Evolutionary conservation across 768 basidiomycete genomes (phyloP), one percentile per base, ranked within the genome.

Genomic region (Holtermanniella nyarrowii): DNA sequence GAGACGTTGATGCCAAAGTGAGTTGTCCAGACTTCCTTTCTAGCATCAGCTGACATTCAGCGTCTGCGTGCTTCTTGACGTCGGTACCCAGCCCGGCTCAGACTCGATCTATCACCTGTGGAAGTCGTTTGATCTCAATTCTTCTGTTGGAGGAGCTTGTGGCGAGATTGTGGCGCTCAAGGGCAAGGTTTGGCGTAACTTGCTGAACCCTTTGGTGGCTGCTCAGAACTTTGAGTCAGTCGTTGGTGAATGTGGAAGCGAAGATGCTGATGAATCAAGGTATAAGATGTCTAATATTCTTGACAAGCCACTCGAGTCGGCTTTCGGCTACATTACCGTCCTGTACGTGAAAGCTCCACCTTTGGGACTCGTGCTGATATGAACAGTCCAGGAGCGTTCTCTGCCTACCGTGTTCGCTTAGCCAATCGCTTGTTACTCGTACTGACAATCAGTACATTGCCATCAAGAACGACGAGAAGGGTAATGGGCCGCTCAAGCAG

Each of bases 221-320:
- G 86, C 89, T 0, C 91, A 95, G 68, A 93, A 95, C 67, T 96
- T 93, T 65, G 88, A 91, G 72, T 93, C 93, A 74, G 93, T 91
- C 72, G 45, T 22, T 4, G 12, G 24, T 37, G 7, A 37, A 7
- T 16, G 31, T 37, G 31, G 31, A 37, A 7, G 31, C 10, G 10
- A 37, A 37, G 31, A n/a, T n/a, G 31, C 31, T 37, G 31, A 37
- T 16, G 31, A n/a, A n/a, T n/a, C n/a, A n/a, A 37, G 31, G 31
- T 37, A 16, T n/a, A 16, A 37, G 31, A 67, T 67, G 65, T 60
- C 85, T 26, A 91, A 91, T 64, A 93, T 93, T 57, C 72, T 93
- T 51, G 88, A 91, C 64, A 93, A 93, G 67, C 88, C 90, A 3
- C 69, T 93, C 45, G 73, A 74, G 52, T 66, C 59, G 48, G 66